phyloP scores from a whole-genome alignment of 805 yeast genomes.

The Saturnispora mendoncae region DNA sequence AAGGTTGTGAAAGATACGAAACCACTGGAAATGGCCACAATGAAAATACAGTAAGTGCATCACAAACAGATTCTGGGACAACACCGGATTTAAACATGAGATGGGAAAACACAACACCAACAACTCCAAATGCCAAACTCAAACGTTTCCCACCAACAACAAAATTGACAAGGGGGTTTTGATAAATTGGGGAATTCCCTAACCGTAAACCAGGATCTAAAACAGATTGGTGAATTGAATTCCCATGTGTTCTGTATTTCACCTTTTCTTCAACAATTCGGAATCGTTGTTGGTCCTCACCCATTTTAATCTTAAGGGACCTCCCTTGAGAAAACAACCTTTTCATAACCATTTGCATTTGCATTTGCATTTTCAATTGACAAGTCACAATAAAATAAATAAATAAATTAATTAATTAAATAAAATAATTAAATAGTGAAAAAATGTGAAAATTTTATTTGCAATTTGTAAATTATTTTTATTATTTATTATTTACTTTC shows the following conservation, averaged over 20 bases:
- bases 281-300: constrained; percentile 25
- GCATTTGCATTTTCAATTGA: background rate
- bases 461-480: background rate
- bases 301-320: constrained; percentile 19
- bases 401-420: too few relatives aligned
- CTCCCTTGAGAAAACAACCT: background rate
- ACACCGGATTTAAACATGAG: constrained; percentile 46
- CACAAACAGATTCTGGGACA: constrained; percentile 41
- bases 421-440: too few relatives aligned
- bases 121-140: constrained; percentile 49
- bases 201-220: constrained; percentile 45
- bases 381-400: background rate
- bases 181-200: constrained; percentile 55
- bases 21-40: constrained; percentile 51
- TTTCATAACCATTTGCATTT: too few relatives aligned
- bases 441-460: background rate
- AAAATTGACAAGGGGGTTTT: constrained; percentile 52
- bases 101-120: constrained; percentile 58
- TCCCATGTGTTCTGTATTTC: constrained; percentile 25
- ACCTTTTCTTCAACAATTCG: constrained; percentile 21
- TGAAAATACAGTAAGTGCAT: constrained; percentile 33
- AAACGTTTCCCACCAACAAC: constrained; percentile 56
- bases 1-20: constrained; percentile 48
- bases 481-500: background rate
- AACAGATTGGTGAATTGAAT: constrained; percentile 23